These are phyloP conservation scores for Paecilomyces dactylethromorphus DNA, from an alignment of 2,329 filamentous ascomycete species.

Conservation along the genomic window DNA sequence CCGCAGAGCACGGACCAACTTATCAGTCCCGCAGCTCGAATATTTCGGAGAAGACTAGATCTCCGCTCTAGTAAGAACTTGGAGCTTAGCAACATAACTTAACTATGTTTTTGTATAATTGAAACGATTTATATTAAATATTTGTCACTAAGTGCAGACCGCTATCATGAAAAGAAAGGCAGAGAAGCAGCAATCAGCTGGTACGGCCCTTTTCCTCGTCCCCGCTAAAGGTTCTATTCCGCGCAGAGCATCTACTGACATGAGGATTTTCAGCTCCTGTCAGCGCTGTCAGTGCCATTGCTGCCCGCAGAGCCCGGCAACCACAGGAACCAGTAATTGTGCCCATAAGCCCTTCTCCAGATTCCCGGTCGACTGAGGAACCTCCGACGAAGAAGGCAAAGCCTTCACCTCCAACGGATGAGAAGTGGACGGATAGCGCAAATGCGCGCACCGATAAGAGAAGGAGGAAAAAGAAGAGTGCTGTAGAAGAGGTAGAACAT, in stretches of 20 bases:
- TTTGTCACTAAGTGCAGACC: not conserved
- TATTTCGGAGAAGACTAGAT: constrained; percentile 7
- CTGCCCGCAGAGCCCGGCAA: constrained; percentile 35
- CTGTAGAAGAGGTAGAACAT: constrained; percentile 14
- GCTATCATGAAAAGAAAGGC: constrained; percentile 31
- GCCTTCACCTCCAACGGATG: constrained; percentile 17
- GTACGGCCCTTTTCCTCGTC: constrained; percentile 12
- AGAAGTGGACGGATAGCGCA: constrained; percentile 6
- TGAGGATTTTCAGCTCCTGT: constrained; percentile 17
- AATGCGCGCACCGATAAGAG: not conserved
- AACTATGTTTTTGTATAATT: not conserved
- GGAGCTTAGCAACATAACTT: constrained; percentile 5
- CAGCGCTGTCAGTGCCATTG: constrained; percentile 31
- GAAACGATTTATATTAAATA: not conserved
- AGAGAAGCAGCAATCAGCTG: constrained; percentile 28
- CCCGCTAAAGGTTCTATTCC: not conserved
- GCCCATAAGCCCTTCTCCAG: constrained; percentile 12
- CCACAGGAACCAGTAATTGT: constrained; percentile 20
- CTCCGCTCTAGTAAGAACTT: constrained; percentile 1
- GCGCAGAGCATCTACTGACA: constrained; percentile 3
- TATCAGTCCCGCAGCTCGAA: constrained; percentile 16
- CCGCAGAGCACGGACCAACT: constrained; percentile 35
- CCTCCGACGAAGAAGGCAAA: constrained; percentile 30
- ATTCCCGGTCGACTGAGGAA: constrained; percentile 15
- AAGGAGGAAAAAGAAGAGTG: constrained; percentile 9